Evolutionary conservation across 2,329 filamentous ascomycete genomes (phyloP).

Genomic region (Cryphonectria naterciae): DNA sequence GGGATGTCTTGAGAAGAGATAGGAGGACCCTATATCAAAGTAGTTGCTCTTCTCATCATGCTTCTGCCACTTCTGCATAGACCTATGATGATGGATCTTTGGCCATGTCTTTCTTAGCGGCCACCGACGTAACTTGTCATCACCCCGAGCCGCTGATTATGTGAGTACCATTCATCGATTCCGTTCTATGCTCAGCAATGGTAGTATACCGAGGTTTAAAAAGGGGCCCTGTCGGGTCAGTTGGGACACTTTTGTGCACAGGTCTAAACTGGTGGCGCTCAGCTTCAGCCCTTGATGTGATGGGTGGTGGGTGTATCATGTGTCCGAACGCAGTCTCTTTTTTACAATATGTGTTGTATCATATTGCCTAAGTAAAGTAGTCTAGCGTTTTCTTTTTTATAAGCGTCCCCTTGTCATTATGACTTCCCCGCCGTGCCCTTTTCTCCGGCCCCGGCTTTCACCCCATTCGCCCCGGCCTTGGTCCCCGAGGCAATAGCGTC

Average conservation of each 20-base stretch:
- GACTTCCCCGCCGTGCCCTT: conserved; percentile 9
- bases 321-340: not conserved
- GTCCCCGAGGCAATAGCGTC: not conserved
- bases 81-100: too few relatives aligned
- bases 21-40: too few relatives aligned
- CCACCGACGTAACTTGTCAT: too few relatives aligned
- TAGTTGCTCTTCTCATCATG: too few relatives aligned
- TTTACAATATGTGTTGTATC: not conserved
- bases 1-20: too few relatives aligned
- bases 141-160: too few relatives aligned
- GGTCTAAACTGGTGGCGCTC: not conserved
- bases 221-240: not conserved
- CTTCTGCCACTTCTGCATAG: too few relatives aligned
- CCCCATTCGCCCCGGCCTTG: conserved; percentile 11
- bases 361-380: not conserved
- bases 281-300: not conserved
- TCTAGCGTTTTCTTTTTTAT: not conserved
- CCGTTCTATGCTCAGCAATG: too few relatives aligned
- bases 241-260: not conserved
- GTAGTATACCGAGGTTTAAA: not conserved
- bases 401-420: conserved; percentile 1
- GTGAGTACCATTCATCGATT: too few relatives aligned
- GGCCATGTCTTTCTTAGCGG: too few relatives aligned
- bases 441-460: not conserved
- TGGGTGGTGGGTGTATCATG: not conserved